Evolutionary conservation across 2,329 filamentous ascomycete genomes (phyloP), one percentile per base, ranked within the genome.

Genomic region (Pseudogymnoascus sp.): DNA sequence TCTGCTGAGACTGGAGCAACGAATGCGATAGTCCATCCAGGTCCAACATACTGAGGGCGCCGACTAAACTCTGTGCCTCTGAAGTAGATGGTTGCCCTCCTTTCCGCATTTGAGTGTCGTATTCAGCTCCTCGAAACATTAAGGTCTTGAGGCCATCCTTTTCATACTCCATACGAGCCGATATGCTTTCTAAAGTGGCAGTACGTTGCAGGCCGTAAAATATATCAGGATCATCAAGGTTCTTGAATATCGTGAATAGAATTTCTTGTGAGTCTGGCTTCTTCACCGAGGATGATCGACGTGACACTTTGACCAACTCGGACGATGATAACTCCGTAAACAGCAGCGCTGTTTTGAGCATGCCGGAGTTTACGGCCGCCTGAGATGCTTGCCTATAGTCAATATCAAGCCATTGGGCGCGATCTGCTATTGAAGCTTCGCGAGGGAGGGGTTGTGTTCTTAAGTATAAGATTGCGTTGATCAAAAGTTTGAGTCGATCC

Each of bases 181-280:
- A 79, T 0, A 97, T 88, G 10, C 88, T 91, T 15, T 83, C 80
- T 15, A 99, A 77, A 64, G 87, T 92, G 6, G 91, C 84, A 42
- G 85, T 84, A 74, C 96, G 89, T 44, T 90, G 85, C 7, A 97
- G 82, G 3, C 95, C 96, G 72, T 99, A 99, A 74, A 96, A 99
- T 0, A 92, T 88, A 74, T 99, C 95, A 1, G 93, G 93, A 70
- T 99, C 96, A 71, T 97, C 93, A 56, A 99, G 89, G 65, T 91
- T 93, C 72, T 91, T 89, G 73, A 95, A 99, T 2, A 99, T 93
- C 0, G 83, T 80, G 50, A 96, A 81, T 11, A 97, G 79, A 1
- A 96, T 80, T 31, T 90, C 85, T 3, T 83, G 81, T 6, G 90
- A 83, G 26, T 86, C 77, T 10, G 70, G 66, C 56, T 79, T 72